phyloP scores from a whole-genome alignment of 2,329 filamentous ascomycete species.

The Gaeumannomyces tritici region DNA sequence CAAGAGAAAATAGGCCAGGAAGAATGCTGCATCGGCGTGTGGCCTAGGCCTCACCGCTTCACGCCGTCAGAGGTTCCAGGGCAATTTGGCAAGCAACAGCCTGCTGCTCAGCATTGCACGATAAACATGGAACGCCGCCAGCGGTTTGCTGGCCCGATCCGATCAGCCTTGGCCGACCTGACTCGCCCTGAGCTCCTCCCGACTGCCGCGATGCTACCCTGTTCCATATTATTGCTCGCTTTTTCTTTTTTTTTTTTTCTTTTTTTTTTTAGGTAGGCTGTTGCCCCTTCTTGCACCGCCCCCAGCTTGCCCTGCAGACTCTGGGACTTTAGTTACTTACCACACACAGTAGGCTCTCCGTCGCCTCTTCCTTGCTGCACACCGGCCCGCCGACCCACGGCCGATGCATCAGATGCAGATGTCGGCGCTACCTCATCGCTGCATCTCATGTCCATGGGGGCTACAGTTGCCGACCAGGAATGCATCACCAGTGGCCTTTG shows the following conservation, averaged over 20 bases:
- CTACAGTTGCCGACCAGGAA: background rate
- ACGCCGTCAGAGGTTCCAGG: background rate
- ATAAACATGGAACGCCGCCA: background rate
- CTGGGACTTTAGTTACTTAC: no score
- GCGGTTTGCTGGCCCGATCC: background rate
- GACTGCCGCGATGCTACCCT: background rate
- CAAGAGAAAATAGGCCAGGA: background rate
- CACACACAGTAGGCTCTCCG: no score
- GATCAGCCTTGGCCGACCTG: background rate
- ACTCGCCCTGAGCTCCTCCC: background rate
- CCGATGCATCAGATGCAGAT: background rate
- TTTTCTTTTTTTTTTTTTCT: background rate
- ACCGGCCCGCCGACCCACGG: background rate
- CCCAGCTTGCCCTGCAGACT: no score
- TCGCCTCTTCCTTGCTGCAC: background rate
- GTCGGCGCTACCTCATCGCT: background rate
- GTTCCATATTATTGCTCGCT: background rate
- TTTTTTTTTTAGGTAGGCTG: no score
- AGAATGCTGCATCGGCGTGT: no score
- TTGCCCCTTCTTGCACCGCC: no score
- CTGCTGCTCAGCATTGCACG: background rate
- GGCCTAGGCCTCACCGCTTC: background rate
- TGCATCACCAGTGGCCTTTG: background rate
- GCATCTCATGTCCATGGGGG: background rate
- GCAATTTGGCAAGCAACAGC: background rate